Percentiles rank a stretch among this genome's conserved stretches.
Conservation (phyloP, 2,329 filamentous ascomycete species). For the Macroventuria anomochaeta region DNA sequence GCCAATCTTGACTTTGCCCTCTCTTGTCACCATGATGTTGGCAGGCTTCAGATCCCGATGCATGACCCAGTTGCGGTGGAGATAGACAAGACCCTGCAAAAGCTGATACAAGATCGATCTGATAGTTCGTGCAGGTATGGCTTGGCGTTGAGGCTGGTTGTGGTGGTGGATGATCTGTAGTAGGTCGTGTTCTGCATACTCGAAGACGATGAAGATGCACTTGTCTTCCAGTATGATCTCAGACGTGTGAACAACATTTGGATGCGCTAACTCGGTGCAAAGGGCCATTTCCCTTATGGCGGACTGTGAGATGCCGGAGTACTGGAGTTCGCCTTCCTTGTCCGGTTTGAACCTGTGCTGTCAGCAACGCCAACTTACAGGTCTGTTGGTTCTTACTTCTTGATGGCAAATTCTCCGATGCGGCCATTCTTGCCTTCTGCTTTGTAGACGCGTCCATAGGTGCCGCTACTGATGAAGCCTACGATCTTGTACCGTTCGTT, state of each 20-base stretch:
- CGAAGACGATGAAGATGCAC: constrained; percentile 99
- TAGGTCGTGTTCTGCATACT: constrained; percentile 96
- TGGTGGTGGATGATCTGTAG: constrained; percentile 99
- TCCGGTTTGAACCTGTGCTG: constrained; percentile 81
- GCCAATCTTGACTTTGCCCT: constrained; percentile 90
- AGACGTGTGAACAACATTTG: constrained; percentile 86
- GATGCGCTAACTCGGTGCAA: constrained; percentile 87
- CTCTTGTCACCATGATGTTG: constrained; percentile 97
- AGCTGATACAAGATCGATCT: constrained; percentile 96
- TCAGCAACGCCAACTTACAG: constrained; percentile 22
- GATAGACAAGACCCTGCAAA: constrained; percentile 90
- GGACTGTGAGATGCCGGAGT: constrained; percentile 97
- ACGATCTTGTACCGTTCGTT: constrained; percentile 95
- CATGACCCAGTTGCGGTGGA: constrained; percentile 96
- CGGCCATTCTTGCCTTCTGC: constrained; percentile 77
- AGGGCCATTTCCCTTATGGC: constrained; percentile 97
- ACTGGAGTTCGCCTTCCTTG: constrained; percentile 96
- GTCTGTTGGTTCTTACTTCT: constrained; percentile 69
- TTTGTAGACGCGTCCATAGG: constrained; percentile 98
- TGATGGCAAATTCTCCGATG: constrained; percentile 91
- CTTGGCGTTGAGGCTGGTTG: constrained; percentile 83
- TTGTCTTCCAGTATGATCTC: constrained; percentile 99
- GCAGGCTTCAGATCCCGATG: constrained; percentile 97
- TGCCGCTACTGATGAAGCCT: constrained; percentile 97
- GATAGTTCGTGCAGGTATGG: constrained; percentile 86